phyloP scores from a whole-genome alignment of 2,329 filamentous ascomycete genomes.

The Claviceps digitariae region DNA sequence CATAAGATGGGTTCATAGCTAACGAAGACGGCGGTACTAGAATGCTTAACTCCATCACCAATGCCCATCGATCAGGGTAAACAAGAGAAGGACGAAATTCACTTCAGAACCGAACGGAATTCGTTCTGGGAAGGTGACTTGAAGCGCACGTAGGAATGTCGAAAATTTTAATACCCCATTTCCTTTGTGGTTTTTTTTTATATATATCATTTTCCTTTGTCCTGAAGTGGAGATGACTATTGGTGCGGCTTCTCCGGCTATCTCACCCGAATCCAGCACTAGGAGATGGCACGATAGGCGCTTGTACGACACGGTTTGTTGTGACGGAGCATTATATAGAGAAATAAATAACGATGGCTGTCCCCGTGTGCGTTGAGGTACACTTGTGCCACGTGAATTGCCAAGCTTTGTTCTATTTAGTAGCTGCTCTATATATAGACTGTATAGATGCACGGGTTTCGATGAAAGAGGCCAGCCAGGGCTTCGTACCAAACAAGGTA shows the following conservation, averaged over 20 bases:
- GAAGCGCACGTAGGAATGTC: not conserved
- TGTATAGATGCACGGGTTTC: too few relatives aligned
- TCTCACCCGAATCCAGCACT: too few relatives aligned
- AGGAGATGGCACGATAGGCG: not conserved
- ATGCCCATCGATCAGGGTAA: conserved; percentile 8
- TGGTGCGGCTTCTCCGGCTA: too few relatives aligned
- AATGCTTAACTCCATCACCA: conserved; percentile 13
- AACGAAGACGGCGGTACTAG: conserved; percentile 4
- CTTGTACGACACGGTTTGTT: not conserved
- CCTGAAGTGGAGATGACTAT: not conserved
- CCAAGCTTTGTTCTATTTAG: not conserved
- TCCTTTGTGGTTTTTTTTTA: not conserved
- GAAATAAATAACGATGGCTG: conserved; percentile 7
- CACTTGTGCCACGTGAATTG: not conserved
- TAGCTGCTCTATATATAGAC: not conserved
- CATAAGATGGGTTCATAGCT: too few relatives aligned
- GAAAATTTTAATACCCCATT: conserved; percentile 1
- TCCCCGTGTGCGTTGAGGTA: not conserved
- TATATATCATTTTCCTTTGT: not conserved
- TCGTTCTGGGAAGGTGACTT: not conserved
- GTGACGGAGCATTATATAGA: not conserved
- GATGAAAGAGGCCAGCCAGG: too few relatives aligned
- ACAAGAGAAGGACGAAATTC: not conserved
- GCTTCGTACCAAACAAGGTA: too few relatives aligned
- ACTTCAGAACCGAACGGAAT: not conserved